These are phyloP conservation scores for Pichia manshurica DNA, from an alignment of 805 yeast species.

Conservation along the genomic window DNA sequence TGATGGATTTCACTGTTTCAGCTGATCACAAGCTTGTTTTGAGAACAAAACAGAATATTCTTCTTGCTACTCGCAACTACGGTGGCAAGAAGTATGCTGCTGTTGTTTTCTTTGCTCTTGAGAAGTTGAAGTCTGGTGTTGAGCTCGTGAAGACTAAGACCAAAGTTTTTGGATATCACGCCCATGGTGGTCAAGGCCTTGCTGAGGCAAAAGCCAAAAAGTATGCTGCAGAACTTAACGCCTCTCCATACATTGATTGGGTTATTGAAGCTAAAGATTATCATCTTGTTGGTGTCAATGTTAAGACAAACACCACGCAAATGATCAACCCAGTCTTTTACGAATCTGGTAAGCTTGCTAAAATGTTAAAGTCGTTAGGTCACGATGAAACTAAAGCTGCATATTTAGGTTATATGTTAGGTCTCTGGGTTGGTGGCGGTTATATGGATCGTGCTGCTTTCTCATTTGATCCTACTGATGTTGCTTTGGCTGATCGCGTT, in stretches of 20 bases:
- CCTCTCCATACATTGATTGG: constrained; percentile 29
- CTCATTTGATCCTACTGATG: constrained; percentile 29
- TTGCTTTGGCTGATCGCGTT: constrained; percentile 24
- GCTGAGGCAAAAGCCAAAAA: constrained; percentile 12
- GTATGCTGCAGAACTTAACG: constrained; percentile 12
- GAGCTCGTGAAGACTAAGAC: constrained; percentile 2
- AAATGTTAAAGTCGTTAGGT: not conserved
- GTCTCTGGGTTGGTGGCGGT: constrained; percentile 38
- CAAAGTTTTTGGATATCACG: constrained; percentile 19
- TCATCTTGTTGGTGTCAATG: not conserved
- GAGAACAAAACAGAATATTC: constrained; percentile 28
- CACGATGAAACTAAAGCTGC: constrained; percentile 17
- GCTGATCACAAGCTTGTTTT: constrained; percentile 37
- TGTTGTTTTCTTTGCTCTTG: constrained; percentile 10
- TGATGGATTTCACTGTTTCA: constrained; percentile 29
- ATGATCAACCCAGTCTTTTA: constrained; percentile 25
- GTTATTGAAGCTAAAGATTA: constrained; percentile 36
- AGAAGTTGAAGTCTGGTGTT: not conserved
- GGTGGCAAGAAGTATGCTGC: constrained; percentile 12
- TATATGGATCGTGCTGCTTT: constrained; percentile 23
- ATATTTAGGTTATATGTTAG: constrained; percentile 35
- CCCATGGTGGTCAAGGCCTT: not conserved
- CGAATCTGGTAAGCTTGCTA: constrained; percentile 6
- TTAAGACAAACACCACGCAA: constrained; percentile 3
- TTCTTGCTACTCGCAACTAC: constrained; percentile 1